phyloP scores from a whole-genome alignment of 129 eudicot genomes.

The Artemisia argyi region DNA sequence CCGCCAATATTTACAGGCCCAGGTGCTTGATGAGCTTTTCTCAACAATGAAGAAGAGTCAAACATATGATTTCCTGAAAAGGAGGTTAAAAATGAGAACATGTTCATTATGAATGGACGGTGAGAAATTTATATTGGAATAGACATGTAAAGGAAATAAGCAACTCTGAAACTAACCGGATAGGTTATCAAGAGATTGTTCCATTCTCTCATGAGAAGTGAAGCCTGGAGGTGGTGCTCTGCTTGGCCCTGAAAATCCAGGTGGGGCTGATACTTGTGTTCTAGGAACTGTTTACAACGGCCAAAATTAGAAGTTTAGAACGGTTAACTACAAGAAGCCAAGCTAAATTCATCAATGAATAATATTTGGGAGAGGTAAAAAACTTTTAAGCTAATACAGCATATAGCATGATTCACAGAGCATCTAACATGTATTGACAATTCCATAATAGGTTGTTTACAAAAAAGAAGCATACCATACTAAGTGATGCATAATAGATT shows the following conservation, averaged over 20 bases:
- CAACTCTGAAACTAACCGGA: constrained; percentile 17
- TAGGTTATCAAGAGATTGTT: constrained; percentile 20
- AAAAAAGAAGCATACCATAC: too few relatives aligned
- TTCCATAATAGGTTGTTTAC: too few relatives aligned
- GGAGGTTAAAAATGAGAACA: background rate
- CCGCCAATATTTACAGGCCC: constrained; percentile 24
- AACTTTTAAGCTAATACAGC: too few relatives aligned
- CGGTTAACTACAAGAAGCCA: background rate
- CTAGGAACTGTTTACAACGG: constrained; percentile 29
- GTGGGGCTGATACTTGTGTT: constrained; percentile 37
- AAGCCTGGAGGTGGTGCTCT: constrained; percentile 47
- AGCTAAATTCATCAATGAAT: background rate
- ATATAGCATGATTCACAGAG: too few relatives aligned
- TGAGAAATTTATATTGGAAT: background rate
- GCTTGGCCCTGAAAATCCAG: constrained; percentile 35
- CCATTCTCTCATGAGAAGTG: constrained; percentile 32
- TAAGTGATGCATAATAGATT: too few relatives aligned
- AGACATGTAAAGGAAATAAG: constrained; percentile 12
- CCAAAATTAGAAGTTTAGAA: constrained; percentile 15
- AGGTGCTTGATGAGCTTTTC: constrained; percentile 22
- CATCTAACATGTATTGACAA: too few relatives aligned
- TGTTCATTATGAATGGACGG: background rate
- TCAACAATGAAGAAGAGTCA: constrained; percentile 15
- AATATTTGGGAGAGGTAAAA: too few relatives aligned
- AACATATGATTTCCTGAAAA: constrained; percentile 29